Evolutionary conservation across 2,329 filamentous ascomycete genomes (phyloP).

Genomic region (Fonsecaea pedrosoi): DNA sequence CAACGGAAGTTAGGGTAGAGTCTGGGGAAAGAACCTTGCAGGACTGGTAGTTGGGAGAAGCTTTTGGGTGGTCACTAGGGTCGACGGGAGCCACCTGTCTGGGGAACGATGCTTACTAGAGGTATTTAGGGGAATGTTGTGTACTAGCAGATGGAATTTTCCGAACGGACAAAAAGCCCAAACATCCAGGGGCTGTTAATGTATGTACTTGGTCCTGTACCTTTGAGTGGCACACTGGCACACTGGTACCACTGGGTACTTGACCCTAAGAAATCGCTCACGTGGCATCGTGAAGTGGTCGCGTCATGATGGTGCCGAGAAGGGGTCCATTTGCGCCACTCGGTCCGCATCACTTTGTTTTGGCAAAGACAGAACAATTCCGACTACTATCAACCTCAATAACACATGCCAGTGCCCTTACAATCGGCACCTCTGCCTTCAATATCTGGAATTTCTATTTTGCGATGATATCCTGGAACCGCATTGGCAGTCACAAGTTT

Average conservation of each 20-base stretch:
- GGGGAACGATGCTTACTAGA: background rate
- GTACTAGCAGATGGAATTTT: background rate
- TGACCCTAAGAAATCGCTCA: background rate
- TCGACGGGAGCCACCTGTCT: background rate
- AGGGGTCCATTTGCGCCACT: background rate
- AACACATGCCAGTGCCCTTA: background rate
- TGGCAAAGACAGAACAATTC: background rate
- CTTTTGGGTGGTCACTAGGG: background rate
- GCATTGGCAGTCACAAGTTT: constrained; percentile 29
- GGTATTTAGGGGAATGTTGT: background rate
- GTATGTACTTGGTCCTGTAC: too few species aligned
- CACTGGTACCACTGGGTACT: background rate
- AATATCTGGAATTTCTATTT: background rate
- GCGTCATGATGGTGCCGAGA: background rate
- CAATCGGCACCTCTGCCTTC: background rate
- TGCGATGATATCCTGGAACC: background rate
- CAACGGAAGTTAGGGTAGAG: background rate
- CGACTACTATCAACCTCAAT: background rate
- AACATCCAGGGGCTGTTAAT: background rate
- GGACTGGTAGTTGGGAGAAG: background rate
- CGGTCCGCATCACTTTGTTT: background rate
- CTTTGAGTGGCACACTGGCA: too few species aligned
- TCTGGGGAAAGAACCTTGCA: background rate
- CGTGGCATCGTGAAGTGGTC: background rate
- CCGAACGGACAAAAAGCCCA: background rate